Conservation (phyloP, 2,329 filamentous ascomycete genomes). For the Cladosporium velox region DNA sequence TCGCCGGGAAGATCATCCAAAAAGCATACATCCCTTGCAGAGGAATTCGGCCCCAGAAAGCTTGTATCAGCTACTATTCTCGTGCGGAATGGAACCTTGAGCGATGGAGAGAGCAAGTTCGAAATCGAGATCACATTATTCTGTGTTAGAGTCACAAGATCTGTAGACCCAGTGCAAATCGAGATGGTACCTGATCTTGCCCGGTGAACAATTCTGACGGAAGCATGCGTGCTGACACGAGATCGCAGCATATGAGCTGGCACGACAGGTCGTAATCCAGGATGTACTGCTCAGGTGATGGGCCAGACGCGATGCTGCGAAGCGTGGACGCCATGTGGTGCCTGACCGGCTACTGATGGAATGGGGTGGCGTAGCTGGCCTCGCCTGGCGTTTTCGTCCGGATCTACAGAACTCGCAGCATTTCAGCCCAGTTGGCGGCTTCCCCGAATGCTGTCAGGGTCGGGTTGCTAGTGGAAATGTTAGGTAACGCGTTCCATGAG, state of each 20-base stretch:
- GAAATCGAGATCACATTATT: background rate
- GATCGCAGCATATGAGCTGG: background rate
- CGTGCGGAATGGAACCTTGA: background rate
- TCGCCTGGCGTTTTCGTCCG: conserved; percentile 11
- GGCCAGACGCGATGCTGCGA: background rate
- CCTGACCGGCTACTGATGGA: conserved; percentile 8
- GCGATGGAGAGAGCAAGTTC: background rate
- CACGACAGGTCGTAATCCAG: conserved; percentile 4
- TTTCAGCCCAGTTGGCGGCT: background rate
- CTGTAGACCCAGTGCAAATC: background rate
- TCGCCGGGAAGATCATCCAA: background rate
- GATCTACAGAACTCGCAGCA: conserved; percentile 1
- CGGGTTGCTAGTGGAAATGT: background rate
- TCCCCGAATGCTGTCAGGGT: background rate
- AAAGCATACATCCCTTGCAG: background rate
- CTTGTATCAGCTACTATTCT: conserved; percentile 2
- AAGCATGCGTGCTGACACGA: conserved; percentile 9
- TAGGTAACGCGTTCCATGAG: background rate
- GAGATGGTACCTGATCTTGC: background rate
- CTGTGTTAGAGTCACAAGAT: background rate
- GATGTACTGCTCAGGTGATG: conserved; percentile 1
- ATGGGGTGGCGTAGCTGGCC: conserved; percentile 12
- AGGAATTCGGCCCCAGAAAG: background rate
- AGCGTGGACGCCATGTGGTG: conserved; percentile 20
- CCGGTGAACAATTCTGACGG: background rate